Evolutionary conservation across 2,329 filamentous ascomycete genomes (phyloP), one percentile per base, ranked within the genome.

Genomic region (Colletotrichum aenigma): DNA sequence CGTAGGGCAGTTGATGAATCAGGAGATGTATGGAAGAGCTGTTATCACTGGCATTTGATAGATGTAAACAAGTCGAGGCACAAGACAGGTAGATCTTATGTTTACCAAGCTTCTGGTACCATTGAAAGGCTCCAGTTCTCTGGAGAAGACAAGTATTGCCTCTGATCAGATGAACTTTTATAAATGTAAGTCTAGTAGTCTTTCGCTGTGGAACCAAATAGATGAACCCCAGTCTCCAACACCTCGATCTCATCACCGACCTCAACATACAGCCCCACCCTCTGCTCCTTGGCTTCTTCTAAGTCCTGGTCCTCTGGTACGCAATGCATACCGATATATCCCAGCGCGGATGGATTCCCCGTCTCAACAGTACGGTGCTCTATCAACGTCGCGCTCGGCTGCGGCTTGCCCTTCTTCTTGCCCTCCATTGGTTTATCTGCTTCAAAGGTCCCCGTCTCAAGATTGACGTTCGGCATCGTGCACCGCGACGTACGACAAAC

Each of bases 261-360:
- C 9, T 78, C 55, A 13, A 82, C 72, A 18, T 77, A 78, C 5
- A 81, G 12, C 0, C 66, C 66, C 2, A 13, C 64, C 3, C 36
- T n/a, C n/a, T 66, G 67, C 3, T 58, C 56, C 6, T 18, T 16
- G 30, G 76, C 78, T 10, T 78, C 73, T 0, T 64, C 48, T 12
- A 81, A 13, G 7, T 76, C 71, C 6, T 70, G 58, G 7, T 81
- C 79, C 10, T 82, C 81, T 0, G 81, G 81, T 2, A 82, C 81
- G n/a, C 80, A 80, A 48, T 82, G 81, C 79, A 82, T 81, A 4
- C 81, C 81, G 16, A 82, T 32, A 24, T 82, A 82, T 0, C 81
- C 81, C 21, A 82, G 68, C 18, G 81, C 81, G 15, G 64, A 78
- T 0, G 77, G 78, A 12, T 82, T 82, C 3, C 81, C 81, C 13